Base-by-base conservation (phyloP, 1,139 yeast genomes). In the Taphrina flavorubra region DNA sequence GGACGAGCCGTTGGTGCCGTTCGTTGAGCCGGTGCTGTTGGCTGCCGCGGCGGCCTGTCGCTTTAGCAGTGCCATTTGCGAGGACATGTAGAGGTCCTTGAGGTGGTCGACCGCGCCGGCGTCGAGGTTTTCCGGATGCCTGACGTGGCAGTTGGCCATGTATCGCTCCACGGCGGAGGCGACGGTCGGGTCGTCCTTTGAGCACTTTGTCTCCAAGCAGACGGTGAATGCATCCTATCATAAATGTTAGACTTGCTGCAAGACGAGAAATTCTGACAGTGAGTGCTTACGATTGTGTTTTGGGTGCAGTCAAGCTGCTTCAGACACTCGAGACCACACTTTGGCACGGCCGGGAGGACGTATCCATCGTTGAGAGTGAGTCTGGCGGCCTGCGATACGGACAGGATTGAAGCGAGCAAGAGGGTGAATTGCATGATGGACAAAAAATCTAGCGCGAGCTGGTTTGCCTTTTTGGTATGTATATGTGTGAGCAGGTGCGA, bases 11-110 rank as follows among this genome's bases (percentile, higher is more conserved):
- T 37, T 44, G 20, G 47, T 44, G 53, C 46, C 34, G 8, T 39
- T 39, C 1, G 11, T 6, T 2, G 62, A 37, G 1, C 31, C 31
- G 16, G 62, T 58, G 18, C 53, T n/a, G 31, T 42, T 44, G 36
- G 36, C 4, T 14, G 53, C 62, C 2, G 31, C 31, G 18, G 62
- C 37, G 8, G 51, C 62, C 14, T 42, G 51, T 5, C 62, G 62
- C 42, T 58, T 58, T 18, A 58, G 18, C n/a, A 58, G 42, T 7
- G 62, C 51, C 62, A 58, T 58, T 40, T 58, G 62, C 40, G 62
- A 42, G 13, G 62, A 58, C 51, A 58, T 25, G 42, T 58, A 58
- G n/a, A 58, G 39, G 14, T 42, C 44, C 53, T 58, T 58, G 40
- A 58, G 39, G 31, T 46, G 39, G 8, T 20, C 13, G 20, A 58